Evolutionary conservation across 768 basidiomycete species (phyloP), one percentile per base, ranked within the genome.

Genomic region (Rossbeevera mucosa): DNA sequence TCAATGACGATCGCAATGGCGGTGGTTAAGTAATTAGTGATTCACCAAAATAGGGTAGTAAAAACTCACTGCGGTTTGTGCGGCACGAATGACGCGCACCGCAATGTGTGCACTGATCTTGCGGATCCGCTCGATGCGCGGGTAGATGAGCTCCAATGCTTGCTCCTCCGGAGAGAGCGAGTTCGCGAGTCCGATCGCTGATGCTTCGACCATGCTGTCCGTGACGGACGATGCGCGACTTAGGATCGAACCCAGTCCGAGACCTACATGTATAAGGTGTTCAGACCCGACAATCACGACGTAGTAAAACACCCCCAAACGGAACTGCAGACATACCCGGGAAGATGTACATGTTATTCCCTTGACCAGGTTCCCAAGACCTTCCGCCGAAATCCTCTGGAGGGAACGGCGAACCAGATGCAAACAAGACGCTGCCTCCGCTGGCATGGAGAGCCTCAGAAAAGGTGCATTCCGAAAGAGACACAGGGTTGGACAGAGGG

Each of bases 281-380:
- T 55, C 52, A 64, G 28, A 12, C 7, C n/a, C n/a, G 33, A 36
- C n/a, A 18, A 48, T n/a, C n/a, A 9, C 2, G 18, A 21, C 12
- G n/a, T 21, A 21, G n/a, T 21, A 21, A 38, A 12, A 41, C 25
- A 0, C 7, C 30, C 5, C 13, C 12, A 29, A 29, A 29, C 30
- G 13, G 30, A n/a, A 6, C 22, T 12, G 12, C 5, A 2, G 14
- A 62, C 70, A 14, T 38, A 81, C 82, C 80, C 45, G 83, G 83
- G 76, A 86, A 86, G 62, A 88, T 86, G 67, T 88, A 89, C 90
- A 94, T 93, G 70, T 95, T 97, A 68, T 95, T 96, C 24, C 93
- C 93, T 71, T 96, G 94, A 21, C 91, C 90, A 2, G 94, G 84
- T 57, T 85, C 83, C 58, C 85, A 72, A 29, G 58, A 76, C 48